phyloP scores from a whole-genome alignment of 2,329 filamentous ascomycete genomes.

The Cladorrhinum sp. region DNA sequence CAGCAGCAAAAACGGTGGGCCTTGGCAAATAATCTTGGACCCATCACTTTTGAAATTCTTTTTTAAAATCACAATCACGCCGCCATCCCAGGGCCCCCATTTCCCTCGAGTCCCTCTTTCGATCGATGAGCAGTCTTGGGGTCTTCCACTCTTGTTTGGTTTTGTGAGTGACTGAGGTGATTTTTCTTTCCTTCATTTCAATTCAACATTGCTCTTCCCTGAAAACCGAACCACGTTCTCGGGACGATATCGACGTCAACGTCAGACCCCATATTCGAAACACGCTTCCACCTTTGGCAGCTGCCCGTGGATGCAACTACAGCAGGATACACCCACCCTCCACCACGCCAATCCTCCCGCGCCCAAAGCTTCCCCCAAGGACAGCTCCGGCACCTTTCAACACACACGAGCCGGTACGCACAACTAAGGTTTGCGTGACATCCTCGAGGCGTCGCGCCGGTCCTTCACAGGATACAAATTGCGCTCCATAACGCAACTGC shows the following conservation, averaged over 20 bases:
- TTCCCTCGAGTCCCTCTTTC: not conserved
- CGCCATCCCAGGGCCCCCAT: conserved; percentile 15
- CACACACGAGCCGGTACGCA: conserved; percentile 3
- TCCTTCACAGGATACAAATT: conserved; percentile 7
- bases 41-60: conserved; percentile 18
- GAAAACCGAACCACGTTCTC: not conserved
- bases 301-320: not conserved
- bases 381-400: conserved; percentile 9
- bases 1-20: conserved; percentile 11
- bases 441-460: conserved; percentile 14
- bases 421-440: conserved; percentile 19
- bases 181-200: conserved; percentile 12
- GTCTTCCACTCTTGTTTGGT: not conserved
- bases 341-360: not conserved
- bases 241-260: not conserved
- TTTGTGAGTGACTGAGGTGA: not conserved
- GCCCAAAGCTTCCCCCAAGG: conserved; percentile 1
- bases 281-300: not conserved
- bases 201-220: conserved; percentile 26
- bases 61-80: conserved; percentile 21
- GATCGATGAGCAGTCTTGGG: not conserved
- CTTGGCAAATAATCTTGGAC: conserved; percentile 9
- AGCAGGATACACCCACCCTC: not conserved
- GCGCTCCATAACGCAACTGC: conserved; percentile 5
- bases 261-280: not conserved